Evolutionary conservation across 345 rosid species (phyloP).

Genomic region (Iberis pinnata): DNA sequence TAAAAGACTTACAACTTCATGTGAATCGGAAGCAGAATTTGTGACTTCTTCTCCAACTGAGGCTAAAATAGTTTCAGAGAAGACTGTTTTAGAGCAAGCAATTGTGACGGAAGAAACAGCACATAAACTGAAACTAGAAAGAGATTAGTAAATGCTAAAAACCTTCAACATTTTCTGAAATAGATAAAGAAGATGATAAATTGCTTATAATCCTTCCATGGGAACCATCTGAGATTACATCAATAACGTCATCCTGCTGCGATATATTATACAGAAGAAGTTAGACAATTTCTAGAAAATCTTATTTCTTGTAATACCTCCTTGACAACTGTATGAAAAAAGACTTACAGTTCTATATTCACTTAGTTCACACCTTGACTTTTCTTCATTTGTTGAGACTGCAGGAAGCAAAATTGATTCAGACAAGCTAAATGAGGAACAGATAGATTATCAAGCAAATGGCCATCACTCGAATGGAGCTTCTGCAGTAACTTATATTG

Average conservation of each 20-base stretch:
- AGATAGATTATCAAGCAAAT: conserved; percentile 7
- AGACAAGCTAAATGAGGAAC: conserved; percentile 1
- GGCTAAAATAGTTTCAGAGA: conserved; percentile 3
- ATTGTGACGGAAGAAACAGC: conserved; percentile 10
- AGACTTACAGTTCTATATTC: conserved; percentile 39
- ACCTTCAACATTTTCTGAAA: conserved; percentile 19
- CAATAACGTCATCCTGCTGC: conserved; percentile 22
- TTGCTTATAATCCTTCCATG: conserved; percentile 12
- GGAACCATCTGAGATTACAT: conserved; percentile 19
- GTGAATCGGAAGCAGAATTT: conserved; percentile 3
- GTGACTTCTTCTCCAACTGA: conserved; percentile 26
- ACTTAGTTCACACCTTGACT: conserved; percentile 22
- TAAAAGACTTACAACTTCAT: conserved; percentile 25
- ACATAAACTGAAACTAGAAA: conserved; percentile 1
- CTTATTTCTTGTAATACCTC: neutral
- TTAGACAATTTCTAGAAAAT: neutral
- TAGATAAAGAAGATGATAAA: conserved; percentile 16
- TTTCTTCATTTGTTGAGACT: conserved; percentile 25
- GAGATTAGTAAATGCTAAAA: neutral
- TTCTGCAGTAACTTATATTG: conserved; percentile 32
- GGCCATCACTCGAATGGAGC: neutral
- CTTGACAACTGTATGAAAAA: neutral
- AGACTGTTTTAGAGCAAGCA: conserved; percentile 9
- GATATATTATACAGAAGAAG: neutral
- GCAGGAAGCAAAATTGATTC: conserved; percentile 21